Evolutionary conservation across 2,329 filamentous ascomycete species (phyloP).

Genomic region (Cadophora malorum): DNA sequence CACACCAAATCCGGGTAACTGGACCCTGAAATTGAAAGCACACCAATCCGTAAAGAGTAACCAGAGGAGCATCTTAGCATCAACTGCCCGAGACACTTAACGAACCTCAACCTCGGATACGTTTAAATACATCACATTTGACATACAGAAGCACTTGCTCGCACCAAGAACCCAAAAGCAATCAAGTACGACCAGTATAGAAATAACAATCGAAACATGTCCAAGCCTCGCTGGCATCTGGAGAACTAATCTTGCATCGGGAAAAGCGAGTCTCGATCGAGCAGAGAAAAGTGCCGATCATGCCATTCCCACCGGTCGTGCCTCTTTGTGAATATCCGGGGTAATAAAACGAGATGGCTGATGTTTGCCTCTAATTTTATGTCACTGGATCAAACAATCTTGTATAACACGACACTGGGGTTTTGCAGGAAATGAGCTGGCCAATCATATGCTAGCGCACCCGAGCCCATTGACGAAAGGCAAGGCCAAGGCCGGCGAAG

Average conservation of each 20-base stretch:
- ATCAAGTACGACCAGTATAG: not conserved
- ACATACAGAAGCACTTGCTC: conserved; percentile 5
- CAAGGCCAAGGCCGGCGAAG: not conserved
- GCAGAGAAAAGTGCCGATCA: not conserved
- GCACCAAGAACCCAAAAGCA: not conserved
- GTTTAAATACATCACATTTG: not conserved
- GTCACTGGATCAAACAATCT: no score
- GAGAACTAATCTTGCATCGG: not conserved
- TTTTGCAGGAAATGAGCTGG: not conserved
- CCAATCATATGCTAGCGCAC: conserved; percentile 10
- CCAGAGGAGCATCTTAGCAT: not conserved
- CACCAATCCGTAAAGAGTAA: not conserved
- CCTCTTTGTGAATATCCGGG: not conserved
- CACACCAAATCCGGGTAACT: not conserved
- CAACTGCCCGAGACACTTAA: not conserved
- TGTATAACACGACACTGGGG: no score
- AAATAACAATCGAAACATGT: conserved; percentile 1
- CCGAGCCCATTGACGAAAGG: not conserved
- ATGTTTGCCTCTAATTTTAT: no score
- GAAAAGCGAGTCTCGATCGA: no score
- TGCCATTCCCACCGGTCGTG: not conserved
- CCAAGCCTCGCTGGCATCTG: not conserved
- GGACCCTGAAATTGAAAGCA: not conserved
- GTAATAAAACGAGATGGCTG: not conserved
- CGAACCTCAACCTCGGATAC: not conserved